These are phyloP conservation scores for Acidomyces sp. DNA, from an alignment of 495 filamentous ascomycete genomes.

Conservation along the genomic window DNA sequence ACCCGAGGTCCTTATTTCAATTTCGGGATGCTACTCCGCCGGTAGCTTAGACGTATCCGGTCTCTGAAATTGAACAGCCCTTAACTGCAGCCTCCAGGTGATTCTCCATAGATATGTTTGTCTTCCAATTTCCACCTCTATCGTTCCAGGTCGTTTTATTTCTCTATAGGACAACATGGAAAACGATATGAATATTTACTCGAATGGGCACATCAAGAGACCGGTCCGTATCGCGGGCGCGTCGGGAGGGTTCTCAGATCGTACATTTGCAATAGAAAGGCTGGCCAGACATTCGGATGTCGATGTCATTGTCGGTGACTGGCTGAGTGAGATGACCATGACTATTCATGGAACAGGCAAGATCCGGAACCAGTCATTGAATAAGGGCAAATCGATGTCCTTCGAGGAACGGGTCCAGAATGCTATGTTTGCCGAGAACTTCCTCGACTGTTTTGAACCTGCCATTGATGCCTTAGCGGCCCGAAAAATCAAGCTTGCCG, in stretches of 20 bases:
- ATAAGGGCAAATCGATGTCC: neutral
- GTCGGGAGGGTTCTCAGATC: neutral
- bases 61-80: no score
- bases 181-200: no score
- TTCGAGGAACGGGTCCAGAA: conserved; percentile 14
- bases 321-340: conserved; percentile 18
- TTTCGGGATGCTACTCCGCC: no score
- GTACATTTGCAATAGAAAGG: neutral
- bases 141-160: no score
- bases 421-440: conserved; percentile 17
- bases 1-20: no score
- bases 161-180: no score
- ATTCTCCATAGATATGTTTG: no score
- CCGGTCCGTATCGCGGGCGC: neutral
- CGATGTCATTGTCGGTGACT: neutral
- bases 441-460: conserved; percentile 22
- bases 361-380: conserved; percentile 8
- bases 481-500: conserved; percentile 23
- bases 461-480: conserved; percentile 17
- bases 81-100: no score
- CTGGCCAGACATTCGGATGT: neutral
- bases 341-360: conserved; percentile 20
- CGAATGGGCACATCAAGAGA: no score
- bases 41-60: no score
- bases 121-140: no score